These are phyloP conservation scores for Pseudisothecium myosuroides DNA, from an alignment of 225 moss, liverwort and hornwort species.

Conservation along the genomic window DNA sequence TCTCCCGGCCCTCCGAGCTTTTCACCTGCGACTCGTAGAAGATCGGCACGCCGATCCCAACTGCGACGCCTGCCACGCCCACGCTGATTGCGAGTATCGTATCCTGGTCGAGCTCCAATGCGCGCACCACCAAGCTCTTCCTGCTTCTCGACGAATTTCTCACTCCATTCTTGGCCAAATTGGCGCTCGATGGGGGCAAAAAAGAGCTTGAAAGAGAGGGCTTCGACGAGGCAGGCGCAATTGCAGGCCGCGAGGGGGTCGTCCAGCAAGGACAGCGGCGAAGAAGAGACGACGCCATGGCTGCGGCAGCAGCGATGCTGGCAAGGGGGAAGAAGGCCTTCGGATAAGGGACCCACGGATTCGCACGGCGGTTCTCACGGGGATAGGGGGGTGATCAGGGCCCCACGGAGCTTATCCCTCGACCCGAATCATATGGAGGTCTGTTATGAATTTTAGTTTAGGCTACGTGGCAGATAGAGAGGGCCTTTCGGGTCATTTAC, in stretches of 20 bases:
- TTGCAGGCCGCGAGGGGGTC: not conserved
- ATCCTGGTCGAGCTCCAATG: slow-evolving; percentile 54
- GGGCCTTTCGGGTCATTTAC: not conserved
- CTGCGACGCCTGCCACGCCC: slow-evolving; percentile 71
- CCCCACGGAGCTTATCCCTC: slow-evolving; percentile 11
- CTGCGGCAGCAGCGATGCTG: slow-evolving; percentile 7
- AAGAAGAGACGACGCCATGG: slow-evolving; percentile 27
- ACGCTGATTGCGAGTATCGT: slow-evolving; percentile 71
- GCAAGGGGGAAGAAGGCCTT: not conserved
- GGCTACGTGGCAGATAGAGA: not conserved
- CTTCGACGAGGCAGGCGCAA: not conserved
- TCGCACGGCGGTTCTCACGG: not conserved
- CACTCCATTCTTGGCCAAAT: slow-evolving; percentile 5
- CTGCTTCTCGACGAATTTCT: not conserved
- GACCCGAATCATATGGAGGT: not conserved
- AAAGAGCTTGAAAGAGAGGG: not conserved
- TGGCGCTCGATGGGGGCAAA: not conserved
- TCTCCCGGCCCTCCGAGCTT: slow-evolving; percentile 61
- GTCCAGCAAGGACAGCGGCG: slow-evolving; percentile 17
- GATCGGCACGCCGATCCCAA: slow-evolving; percentile 89
- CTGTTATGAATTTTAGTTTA: not conserved
- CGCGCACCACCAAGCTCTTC: slow-evolving; percentile 9
- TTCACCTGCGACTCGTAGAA: slow-evolving; percentile 98
- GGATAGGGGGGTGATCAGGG: not conserved
- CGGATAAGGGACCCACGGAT: slow-evolving; percentile 13